phyloP scores from a whole-genome alignment of 108 stramenopile genomes.

The Chaetoceros tenuissimus region DNA sequence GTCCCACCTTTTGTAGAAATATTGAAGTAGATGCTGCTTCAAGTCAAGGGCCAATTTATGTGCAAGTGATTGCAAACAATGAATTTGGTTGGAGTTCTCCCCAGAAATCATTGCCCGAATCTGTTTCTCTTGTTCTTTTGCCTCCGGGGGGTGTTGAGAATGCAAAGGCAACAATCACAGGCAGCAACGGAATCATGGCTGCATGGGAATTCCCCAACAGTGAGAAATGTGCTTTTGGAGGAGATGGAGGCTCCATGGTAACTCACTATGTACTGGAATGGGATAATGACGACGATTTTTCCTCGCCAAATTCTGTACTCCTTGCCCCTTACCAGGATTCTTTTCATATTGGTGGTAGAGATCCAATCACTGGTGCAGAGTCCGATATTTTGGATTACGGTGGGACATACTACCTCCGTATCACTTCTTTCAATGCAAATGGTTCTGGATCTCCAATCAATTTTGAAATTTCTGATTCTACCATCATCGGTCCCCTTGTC shows the following conservation, averaged over 20 bases:
- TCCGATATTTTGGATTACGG: constrained; percentile 39
- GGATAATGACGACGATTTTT: constrained; percentile 53
- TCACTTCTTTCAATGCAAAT: constrained; percentile 64
- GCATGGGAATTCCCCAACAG: constrained; percentile 53
- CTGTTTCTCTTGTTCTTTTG: constrained; percentile 9
- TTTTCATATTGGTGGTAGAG: constrained; percentile 62
- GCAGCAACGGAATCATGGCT: constrained; percentile 58
- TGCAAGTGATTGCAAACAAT: constrained; percentile 67
- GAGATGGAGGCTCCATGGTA: constrained; percentile 72
- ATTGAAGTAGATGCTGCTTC: constrained; percentile 45
- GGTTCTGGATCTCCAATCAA: constrained; percentile 32
- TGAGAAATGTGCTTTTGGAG: constrained; percentile 47
- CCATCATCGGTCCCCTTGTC: constrained; percentile 37
- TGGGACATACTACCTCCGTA: constrained; percentile 50
- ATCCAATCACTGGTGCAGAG: constrained; percentile 66
- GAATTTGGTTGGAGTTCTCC: constrained; percentile 47
- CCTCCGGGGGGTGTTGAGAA: constrained; percentile 27
- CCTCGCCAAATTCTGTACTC: constrained; percentile 35
- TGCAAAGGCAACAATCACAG: constrained; percentile 28
- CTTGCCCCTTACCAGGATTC: constrained; percentile 23
- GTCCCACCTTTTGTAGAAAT: constrained; percentile 38
- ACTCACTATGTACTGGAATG: constrained; percentile 79
- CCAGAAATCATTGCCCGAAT: not conserved
- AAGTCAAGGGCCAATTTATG: constrained; percentile 34
- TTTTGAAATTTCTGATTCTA: not conserved